phyloP scores from a whole-genome alignment of 208 protist genomes.

The Naegleria fowleri region DNA sequence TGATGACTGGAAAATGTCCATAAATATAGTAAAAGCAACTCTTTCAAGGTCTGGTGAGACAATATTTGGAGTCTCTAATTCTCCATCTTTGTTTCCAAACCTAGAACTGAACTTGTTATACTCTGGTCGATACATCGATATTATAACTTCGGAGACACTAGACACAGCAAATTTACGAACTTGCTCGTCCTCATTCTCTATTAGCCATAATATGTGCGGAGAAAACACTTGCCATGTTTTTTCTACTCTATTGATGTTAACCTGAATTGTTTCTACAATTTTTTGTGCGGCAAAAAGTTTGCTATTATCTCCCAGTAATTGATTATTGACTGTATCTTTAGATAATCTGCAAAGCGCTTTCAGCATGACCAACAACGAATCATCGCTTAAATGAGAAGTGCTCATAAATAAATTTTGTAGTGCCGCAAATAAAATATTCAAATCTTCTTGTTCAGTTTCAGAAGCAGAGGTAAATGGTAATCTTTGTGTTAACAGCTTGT shows the following conservation, averaged over 20 bases:
- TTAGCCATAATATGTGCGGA: background rate
- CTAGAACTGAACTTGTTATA: background rate
- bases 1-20: slow-evolving; percentile 9
- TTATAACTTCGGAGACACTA: slow-evolving; percentile 3
- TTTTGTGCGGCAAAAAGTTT: slow-evolving; percentile 29
- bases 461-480: background rate
- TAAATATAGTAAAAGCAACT: background rate
- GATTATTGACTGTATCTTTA: slow-evolving; percentile 14
- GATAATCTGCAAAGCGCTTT: slow-evolving; percentile 31
- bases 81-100: background rate
- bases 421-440: slow-evolving; percentile 21
- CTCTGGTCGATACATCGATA: background rate
- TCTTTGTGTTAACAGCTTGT: slow-evolving; percentile 1
- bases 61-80: background rate
- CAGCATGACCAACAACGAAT: slow-evolving; percentile 25
- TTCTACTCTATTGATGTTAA: slow-evolving; percentile 26
- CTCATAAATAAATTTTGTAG: slow-evolving; percentile 31
- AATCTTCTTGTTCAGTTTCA: slow-evolving; percentile 15
- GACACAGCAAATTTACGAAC: slow-evolving; percentile 25
- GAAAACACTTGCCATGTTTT: slow-evolving; percentile 22
- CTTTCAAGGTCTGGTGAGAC: background rate
- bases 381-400: slow-evolving; percentile 26
- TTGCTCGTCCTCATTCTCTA: background rate
- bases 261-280: slow-evolving; percentile 19
- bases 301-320: background rate